phyloP scores from a whole-genome alignment of 306 rosid genomes.

The Cucurbita argyrosperma region DNA sequence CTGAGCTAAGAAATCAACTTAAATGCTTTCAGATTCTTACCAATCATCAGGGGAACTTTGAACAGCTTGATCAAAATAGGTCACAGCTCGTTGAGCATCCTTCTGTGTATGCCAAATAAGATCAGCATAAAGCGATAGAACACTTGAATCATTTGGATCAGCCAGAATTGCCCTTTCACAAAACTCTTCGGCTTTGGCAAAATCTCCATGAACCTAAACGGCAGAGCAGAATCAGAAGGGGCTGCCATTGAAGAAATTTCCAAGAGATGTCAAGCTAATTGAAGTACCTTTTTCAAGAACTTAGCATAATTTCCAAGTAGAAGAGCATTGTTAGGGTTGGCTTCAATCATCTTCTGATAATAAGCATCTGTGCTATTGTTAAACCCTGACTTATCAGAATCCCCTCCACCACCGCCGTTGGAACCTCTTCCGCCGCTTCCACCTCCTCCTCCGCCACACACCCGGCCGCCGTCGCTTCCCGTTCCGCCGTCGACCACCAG shows the following conservation, averaged over 20 bases:
- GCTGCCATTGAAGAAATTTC: background rate
- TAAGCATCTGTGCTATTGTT: constrained; percentile 35
- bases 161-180: constrained; percentile 60
- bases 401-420: constrained; percentile 17
- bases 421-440: constrained; percentile 25
- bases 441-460: constrained; percentile 25
- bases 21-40: constrained; percentile 10
- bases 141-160: constrained; percentile 42
- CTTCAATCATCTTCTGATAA: constrained; percentile 58
- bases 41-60: constrained; percentile 49
- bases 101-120: constrained; percentile 54
- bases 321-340: constrained; percentile 57
- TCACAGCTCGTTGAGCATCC: constrained; percentile 48
- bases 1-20: background rate
- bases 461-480: constrained; percentile 36
- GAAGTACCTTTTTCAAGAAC: constrained; percentile 63
- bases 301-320: constrained; percentile 75
- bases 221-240: background rate
- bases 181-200: constrained; percentile 49
- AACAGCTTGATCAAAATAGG: constrained; percentile 60
- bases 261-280: background rate
- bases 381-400: constrained; percentile 21
- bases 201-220: constrained; percentile 52
- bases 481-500: constrained; percentile 30
- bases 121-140: constrained; percentile 45